These are phyloP conservation scores for Fraxinus paxiana DNA, from an alignment of 305 asterid species.

Conservation along the genomic window DNA sequence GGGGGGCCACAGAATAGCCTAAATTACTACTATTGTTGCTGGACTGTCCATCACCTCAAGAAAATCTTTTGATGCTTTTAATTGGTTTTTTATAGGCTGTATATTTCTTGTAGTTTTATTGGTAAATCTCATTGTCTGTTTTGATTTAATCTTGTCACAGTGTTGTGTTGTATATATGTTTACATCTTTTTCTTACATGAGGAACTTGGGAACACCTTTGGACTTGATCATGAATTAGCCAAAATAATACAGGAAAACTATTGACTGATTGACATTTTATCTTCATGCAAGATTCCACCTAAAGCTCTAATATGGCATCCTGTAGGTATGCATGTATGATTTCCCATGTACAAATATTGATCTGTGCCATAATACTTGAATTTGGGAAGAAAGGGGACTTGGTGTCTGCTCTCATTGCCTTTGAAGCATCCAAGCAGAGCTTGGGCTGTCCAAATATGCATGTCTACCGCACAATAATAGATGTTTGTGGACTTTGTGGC, in stretches of 20 bases:
- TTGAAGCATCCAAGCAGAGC: conserved; percentile 59
- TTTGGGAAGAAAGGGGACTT: conserved; percentile 80
- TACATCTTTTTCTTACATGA: background rate
- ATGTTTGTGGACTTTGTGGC: conserved; percentile 93
- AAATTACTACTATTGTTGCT: background rate
- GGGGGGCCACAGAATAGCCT: background rate
- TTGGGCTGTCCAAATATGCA: conserved; percentile 62
- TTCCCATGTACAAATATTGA: conserved; percentile 48
- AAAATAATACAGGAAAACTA: background rate
- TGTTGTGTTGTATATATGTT: background rate
- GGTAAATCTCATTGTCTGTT: background rate
- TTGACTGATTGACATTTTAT: background rate
- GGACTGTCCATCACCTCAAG: background rate
- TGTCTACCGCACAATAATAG: conserved; percentile 76
- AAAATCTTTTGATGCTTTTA: background rate
- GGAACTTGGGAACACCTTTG: background rate
- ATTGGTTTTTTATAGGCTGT: background rate
- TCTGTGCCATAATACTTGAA: conserved; percentile 66
- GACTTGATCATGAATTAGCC: background rate
- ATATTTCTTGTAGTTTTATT: background rate
- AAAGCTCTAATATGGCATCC: conserved; percentile 17
- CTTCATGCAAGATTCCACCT: conserved; percentile 14
- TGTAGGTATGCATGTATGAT: conserved; percentile 68
- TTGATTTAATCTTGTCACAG: background rate
- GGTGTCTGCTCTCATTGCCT: conserved; percentile 64